Conservation (phyloP, 1,284 basidiomycete species). For the Cutaneotrichosporon cavernicola region DNA sequence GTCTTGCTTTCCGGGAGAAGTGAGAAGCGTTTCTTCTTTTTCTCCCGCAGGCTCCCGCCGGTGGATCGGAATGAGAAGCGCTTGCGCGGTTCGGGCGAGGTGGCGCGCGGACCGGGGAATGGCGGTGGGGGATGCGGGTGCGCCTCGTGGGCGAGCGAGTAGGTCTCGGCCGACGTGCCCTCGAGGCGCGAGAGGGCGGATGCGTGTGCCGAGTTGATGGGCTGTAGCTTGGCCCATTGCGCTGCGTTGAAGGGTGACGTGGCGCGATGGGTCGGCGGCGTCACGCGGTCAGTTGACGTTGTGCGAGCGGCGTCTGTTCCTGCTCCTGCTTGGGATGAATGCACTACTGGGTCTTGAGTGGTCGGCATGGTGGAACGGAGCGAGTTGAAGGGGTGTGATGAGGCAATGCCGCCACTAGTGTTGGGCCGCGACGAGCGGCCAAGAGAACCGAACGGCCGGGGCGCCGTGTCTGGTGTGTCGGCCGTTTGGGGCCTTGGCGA, state of each 20-base stretch:
- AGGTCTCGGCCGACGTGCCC: neutral
- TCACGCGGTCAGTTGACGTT: neutral
- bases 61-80: constrained; percentile 3
- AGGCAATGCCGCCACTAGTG: neutral
- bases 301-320: too few relatives aligned
- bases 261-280: neutral
- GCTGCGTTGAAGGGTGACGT: neutral
- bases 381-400: neutral
- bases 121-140: neutral
- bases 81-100: neutral
- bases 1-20: neutral
- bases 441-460: neutral
- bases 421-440: neutral
- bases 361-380: neutral
- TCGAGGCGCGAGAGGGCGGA: constrained; percentile 1
- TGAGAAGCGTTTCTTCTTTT: constrained; percentile 2
- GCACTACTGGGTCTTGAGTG: neutral
- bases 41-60: neutral
- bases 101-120: neutral
- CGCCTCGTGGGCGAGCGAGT: neutral
- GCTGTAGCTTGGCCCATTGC: constrained; percentile 4
- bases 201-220: neutral
- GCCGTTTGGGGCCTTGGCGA: too few relatives aligned
- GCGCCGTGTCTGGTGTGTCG: neutral
- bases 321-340: too few relatives aligned